Conservation (phyloP, 176 grass and related monocot genomes). For the Triticum urartu region DNA sequence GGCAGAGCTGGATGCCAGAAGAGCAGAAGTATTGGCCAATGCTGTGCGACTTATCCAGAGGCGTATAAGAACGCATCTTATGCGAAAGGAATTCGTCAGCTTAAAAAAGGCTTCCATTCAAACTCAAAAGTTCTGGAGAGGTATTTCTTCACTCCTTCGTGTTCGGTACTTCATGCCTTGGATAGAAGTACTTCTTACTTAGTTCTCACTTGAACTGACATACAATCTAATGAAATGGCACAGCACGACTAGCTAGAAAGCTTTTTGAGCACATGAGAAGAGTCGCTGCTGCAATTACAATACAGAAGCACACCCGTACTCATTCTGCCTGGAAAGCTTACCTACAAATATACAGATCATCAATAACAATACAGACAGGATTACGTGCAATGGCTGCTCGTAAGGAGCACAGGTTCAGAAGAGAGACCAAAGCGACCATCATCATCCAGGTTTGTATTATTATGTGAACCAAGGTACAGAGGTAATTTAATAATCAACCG, state of each 20-base stretch:
- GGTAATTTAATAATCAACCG: constrained; percentile 1
- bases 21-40: constrained; percentile 81
- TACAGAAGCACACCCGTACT: constrained; percentile 77
- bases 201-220: constrained; percentile 28
- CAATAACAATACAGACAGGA: constrained; percentile 72
- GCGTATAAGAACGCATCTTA: constrained; percentile 76
- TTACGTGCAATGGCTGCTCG: constrained; percentile 71
- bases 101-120: constrained; percentile 62
- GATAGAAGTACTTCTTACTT: neutral
- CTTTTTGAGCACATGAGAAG: constrained; percentile 71
- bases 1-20: constrained; percentile 86
- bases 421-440: constrained; percentile 67
- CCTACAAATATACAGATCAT: constrained; percentile 44
- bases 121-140: constrained; percentile 84
- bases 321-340: constrained; percentile 72
- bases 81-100: constrained; percentile 70
- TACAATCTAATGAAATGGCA: constrained; percentile 14
- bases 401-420: constrained; percentile 70
- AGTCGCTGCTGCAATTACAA: constrained; percentile 79
- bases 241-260: constrained; percentile 83
- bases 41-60: constrained; percentile 68
- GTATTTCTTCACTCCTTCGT: constrained; percentile 29
- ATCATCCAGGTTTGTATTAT: constrained; percentile 59
- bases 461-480: neutral
- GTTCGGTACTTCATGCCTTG: constrained; percentile 10